Base-by-base conservation (phyloP, 1,284 basidiomycete species). In the Acaromyces ingoldii region DNA sequence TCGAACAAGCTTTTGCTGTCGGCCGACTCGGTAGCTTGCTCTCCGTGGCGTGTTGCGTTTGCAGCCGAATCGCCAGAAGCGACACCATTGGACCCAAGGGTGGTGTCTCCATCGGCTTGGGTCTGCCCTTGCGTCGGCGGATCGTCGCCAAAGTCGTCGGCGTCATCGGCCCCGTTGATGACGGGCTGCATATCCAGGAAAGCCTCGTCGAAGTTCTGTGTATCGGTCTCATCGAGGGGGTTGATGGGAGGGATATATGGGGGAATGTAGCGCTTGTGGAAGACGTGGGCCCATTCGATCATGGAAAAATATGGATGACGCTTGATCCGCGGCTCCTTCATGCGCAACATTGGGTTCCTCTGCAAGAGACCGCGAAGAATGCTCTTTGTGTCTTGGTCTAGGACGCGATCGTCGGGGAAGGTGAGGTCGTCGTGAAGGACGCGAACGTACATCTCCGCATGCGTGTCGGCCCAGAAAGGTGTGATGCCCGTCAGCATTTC, bases 221-320 rank as follows among this genome's bases (percentile, higher is more conserved):
- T 93, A 82, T 98, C 93, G 70, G 85, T 86, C 63, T 91, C 91
- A 76, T 95, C 89, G 41, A 84, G 83, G 6, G 90, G 89, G 74
- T 97, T 89, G 69, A 92, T 89, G 17, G 88, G 86, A 19, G 93
- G 91, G 65, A 92, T 89, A 81, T 95, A 93, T n/a, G 93, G 93
- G 69, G 93, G 91, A 21, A 91, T 91, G 79, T 92, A 92, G 58
- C 90, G 87, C 78, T 91, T 91, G 78, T 88, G 87, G 77, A 88
- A 89, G 67, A 93, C 88, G 79, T 92, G 89, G 51, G 86, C 84
- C 88, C 89, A 92, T 77, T 91, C 88, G 59, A 96, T 92, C 86
- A 91, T 90, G 28, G 86, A 86, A 79, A 97, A 96, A 79, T 96
- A 97, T 9, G 88, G 88, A 78, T 95, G 90, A 58, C 84, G 82